Evolutionary conservation across 768 basidiomycete species (phyloP).

Genomic region (Termitomyces sp.): DNA sequence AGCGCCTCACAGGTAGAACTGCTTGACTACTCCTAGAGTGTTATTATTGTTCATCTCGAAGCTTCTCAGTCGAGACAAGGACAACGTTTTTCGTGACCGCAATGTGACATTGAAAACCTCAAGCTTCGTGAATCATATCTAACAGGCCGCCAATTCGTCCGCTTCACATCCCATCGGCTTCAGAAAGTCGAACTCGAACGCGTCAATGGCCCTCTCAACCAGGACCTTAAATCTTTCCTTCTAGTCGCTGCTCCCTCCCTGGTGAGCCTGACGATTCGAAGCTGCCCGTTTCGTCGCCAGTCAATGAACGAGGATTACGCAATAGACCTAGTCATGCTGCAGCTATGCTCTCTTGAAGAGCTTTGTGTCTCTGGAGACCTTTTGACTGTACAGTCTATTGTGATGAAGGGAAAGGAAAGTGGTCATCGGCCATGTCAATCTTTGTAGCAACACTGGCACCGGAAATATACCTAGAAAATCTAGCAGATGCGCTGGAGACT

Average conservation of each 20-base stretch:
- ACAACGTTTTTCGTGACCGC: no score
- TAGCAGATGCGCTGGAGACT: no score
- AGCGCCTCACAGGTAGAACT: no score
- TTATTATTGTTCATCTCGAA: no score
- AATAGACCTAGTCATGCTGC: not conserved
- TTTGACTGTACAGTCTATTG: not conserved
- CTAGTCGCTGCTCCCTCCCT: not conserved
- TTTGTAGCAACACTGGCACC: no score
- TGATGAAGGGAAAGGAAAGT: not conserved
- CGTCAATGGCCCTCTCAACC: slow-evolving; percentile 1
- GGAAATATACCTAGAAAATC: no score
- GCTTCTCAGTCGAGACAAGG: no score
- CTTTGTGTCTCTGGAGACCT: slow-evolving; percentile 1
- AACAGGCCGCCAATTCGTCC: slow-evolving; percentile 3
- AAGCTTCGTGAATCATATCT: not conserved
- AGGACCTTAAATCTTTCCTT: slow-evolving; percentile 1
- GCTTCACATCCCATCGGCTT: not conserved
- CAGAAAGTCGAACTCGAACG: slow-evolving; percentile 1
- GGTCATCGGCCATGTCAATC: no score
- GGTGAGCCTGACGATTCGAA: not conserved
- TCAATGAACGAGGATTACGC: not conserved
- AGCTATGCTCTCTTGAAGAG: slow-evolving; percentile 3
- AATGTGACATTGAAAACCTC: not conserved
- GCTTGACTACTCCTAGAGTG: no score
- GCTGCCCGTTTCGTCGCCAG: not conserved